A percentile compares a stretch with the other conserved stretches of the same genome.
Evolutionary conservation across 495 filamentous ascomycete species (phyloP).

Genomic region (Cercophora samala): DNA sequence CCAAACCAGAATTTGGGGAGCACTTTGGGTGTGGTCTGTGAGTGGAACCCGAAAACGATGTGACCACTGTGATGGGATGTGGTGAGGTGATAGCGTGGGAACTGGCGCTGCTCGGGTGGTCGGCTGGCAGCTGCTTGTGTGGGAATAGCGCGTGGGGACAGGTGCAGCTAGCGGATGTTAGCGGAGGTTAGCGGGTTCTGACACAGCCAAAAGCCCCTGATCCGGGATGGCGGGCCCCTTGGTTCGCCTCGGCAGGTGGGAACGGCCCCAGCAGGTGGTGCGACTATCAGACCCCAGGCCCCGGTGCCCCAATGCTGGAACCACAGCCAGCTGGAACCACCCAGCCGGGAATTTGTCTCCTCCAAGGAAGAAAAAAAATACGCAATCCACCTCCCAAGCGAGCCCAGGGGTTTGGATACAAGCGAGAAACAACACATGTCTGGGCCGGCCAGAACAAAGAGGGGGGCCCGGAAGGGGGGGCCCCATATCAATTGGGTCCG

Average conservation of each 20-base stretch:
- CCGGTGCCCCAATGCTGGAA: neutral
- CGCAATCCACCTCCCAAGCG: neutral
- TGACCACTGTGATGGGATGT: neutral
- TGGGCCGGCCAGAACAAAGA: neutral
- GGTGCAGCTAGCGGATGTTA: neutral
- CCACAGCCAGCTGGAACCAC: neutral
- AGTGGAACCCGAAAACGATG: neutral
- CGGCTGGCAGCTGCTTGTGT: neutral
- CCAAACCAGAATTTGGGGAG: neutral
- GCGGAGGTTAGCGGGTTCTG: neutral
- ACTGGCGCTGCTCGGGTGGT: neutral
- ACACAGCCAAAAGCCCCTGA: neutral
- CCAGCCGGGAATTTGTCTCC: neutral
- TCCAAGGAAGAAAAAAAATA: neutral
- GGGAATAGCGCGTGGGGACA: neutral
- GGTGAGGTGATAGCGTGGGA: neutral
- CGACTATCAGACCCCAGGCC: neutral
- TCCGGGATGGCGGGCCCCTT: neutral
- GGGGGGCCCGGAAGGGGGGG: neutral
- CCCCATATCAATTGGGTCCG: conserved; percentile 15
- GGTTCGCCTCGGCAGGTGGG: neutral
- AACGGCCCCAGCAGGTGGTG: neutral
- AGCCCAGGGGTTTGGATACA: neutral
- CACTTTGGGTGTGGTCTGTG: neutral
- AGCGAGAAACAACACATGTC: neutral